Conservation (phyloP, 257 asterid species). For the Ocimum tenuiflorum region DNA sequence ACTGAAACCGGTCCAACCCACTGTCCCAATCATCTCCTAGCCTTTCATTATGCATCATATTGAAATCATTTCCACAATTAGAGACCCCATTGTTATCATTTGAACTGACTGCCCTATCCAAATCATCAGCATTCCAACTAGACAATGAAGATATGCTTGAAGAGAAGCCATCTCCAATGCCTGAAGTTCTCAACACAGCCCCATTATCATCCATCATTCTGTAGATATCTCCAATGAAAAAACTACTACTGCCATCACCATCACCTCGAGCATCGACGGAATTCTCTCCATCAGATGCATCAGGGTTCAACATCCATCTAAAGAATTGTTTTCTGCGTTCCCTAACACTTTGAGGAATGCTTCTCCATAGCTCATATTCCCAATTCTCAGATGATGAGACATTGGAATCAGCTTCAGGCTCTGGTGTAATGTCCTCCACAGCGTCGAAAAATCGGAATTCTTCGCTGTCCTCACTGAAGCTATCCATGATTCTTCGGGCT, state of each 20-base stretch:
- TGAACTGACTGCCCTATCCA: conserved; percentile 21
- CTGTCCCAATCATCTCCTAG: conserved; percentile 14
- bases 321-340: conserved; percentile 63
- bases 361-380: conserved; percentile 58
- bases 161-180: conserved; percentile 38
- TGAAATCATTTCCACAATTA: conserved; percentile 23
- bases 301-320: conserved; percentile 36
- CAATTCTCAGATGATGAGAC: conserved; percentile 21
- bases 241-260: conserved; percentile 16
- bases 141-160: conserved; percentile 39
- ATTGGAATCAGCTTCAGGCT: conserved; percentile 27
- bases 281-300: conserved; percentile 18
- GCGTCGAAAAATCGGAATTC: conserved; percentile 69
- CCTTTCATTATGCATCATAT: conserved; percentile 23
- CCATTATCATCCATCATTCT: conserved; percentile 45
- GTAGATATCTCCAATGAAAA: conserved; percentile 18
- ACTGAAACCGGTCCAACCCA: conserved; percentile 19
- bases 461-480: conserved; percentile 39
- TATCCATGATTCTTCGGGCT: conserved; percentile 57
- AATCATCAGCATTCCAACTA: conserved; percentile 36
- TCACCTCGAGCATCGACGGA: conserved; percentile 6
- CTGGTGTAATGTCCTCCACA: conserved; percentile 41
- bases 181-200: conserved; percentile 47
- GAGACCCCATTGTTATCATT: conserved; percentile 17
- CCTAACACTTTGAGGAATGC: conserved; percentile 56